phyloP scores from a whole-genome alignment of 768 basidiomycete species.

The Strobilomyces echinocephalus region DNA sequence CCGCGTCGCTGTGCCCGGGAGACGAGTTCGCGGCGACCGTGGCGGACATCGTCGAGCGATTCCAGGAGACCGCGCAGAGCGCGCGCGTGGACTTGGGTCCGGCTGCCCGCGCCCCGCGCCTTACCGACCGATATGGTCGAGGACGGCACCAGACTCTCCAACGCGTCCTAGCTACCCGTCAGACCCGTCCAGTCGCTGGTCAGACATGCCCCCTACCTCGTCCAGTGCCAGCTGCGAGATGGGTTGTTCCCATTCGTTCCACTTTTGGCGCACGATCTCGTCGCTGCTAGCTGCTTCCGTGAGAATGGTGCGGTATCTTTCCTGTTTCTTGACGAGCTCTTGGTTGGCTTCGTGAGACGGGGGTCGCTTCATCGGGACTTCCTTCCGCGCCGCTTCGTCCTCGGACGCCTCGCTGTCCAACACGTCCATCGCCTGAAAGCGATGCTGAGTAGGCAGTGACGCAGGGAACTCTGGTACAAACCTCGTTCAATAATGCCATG shows the following conservation, averaged over 20 bases:
- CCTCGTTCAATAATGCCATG: constrained; percentile 68
- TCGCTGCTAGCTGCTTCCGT: constrained; percentile 73
- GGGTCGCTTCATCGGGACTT: constrained; percentile 42
- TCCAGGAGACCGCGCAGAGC: constrained; percentile 71
- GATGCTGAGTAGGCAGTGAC: not conserved
- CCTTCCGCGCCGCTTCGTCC: constrained; percentile 65
- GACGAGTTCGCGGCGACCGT: constrained; percentile 57
- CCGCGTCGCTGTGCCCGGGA: constrained; percentile 58
- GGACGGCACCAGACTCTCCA: constrained; percentile 67
- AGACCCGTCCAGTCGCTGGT: not conserved
- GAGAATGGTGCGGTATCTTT: constrained; percentile 68
- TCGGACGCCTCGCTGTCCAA: constrained; percentile 88
- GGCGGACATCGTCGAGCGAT: constrained; percentile 67
- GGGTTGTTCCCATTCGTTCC: constrained; percentile 80
- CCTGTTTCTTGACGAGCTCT: constrained; percentile 65
- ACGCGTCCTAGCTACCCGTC: constrained; percentile 43
- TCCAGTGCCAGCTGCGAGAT: constrained; percentile 70
- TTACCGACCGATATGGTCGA: constrained; percentile 42
- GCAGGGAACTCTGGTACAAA: constrained; percentile 27
- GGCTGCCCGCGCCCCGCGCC: constrained; percentile 37
- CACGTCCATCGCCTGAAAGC: constrained; percentile 72
- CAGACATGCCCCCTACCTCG: constrained; percentile 35
- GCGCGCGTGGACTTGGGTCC: constrained; percentile 63
- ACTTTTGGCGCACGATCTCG: constrained; percentile 70
- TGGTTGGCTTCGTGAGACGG: constrained; percentile 79